These are phyloP conservation scores for Ophiostoma quercus DNA, from an alignment of 2,329 filamentous ascomycete genomes.

Conservation along the genomic window DNA sequence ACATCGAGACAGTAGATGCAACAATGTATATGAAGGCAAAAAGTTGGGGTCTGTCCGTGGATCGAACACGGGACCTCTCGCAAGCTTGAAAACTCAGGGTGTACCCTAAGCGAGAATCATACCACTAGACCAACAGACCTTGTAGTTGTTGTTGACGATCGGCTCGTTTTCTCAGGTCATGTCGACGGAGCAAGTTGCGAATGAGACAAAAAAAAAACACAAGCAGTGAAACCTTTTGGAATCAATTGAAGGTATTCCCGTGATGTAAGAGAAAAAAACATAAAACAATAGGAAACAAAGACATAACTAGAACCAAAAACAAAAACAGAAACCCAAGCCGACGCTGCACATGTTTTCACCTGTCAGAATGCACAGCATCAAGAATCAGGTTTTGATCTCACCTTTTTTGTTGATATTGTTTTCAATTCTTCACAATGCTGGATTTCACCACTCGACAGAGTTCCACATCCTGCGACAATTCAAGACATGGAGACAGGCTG, in stretches of 20 bases:
- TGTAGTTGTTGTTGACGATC: conserved; percentile 5
- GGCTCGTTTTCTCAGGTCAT: not conserved
- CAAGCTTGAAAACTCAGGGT: conserved; percentile 19
- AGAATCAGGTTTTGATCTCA: not conserved
- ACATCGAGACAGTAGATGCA: not conserved
- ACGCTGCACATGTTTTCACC: not conserved
- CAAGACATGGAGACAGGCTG: not conserved
- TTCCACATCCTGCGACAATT: not conserved
- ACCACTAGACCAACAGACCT: conserved; percentile 49
- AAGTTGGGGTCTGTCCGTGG: conserved; percentile 15
- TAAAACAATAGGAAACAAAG: not conserved
- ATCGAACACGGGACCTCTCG: conserved; percentile 17
- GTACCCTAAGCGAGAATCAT: conserved; percentile 61
- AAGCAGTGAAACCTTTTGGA: too few species aligned
- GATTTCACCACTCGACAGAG: not conserved
- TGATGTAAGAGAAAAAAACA: not conserved
- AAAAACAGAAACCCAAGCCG: not conserved
- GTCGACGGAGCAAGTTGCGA: not conserved
- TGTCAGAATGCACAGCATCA: not conserved
- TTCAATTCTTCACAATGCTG: not conserved
- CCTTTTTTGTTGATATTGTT: not conserved
- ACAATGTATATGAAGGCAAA: not conserved
- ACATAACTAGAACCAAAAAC: not conserved
- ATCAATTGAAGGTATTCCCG: too few species aligned
- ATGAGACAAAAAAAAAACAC: not conserved